Conservation (phyloP, 768 basidiomycete species). For the Phylloporus rhodoxanthus region DNA sequence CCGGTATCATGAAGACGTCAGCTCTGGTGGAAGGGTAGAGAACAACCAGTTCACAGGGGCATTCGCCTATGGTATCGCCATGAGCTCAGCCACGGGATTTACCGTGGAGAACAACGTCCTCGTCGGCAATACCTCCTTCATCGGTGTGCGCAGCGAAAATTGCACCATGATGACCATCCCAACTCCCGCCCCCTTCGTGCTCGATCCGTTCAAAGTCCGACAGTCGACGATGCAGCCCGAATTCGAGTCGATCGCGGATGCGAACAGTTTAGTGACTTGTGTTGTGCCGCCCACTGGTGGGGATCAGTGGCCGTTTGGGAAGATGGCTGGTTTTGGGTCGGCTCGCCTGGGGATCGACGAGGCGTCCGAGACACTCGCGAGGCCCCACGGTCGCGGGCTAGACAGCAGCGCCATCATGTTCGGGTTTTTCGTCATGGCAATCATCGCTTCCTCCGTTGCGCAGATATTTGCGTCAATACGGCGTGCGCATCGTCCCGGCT, state of each 20-base stretch:
- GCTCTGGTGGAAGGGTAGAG: conserved; percentile 45
- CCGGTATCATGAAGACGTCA: conserved; percentile 48
- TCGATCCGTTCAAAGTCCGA: conserved; percentile 40
- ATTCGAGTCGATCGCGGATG: conserved; percentile 49
- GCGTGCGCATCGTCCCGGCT: not conserved
- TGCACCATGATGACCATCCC: conserved; percentile 53
- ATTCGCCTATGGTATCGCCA: conserved; percentile 68
- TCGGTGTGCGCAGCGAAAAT: conserved; percentile 61
- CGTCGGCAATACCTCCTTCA: conserved; percentile 67
- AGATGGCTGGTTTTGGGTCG: conserved; percentile 12
- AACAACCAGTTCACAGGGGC: conserved; percentile 60
- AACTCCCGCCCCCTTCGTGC: conserved; percentile 55
- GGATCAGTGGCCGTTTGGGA: conserved; percentile 67
- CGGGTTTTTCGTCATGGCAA: not conserved
- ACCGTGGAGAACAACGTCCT: conserved; percentile 57
- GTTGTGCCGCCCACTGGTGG: conserved; percentile 62
- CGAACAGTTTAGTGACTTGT: conserved; percentile 51
- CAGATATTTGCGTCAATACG: not conserved
- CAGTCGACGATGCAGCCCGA: conserved; percentile 43
- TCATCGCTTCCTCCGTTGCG: not conserved
- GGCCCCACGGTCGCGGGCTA: not conserved
- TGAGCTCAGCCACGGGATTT: conserved; percentile 59
- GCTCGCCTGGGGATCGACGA: not conserved
- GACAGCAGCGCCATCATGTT: not conserved
- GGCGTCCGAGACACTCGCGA: not conserved